phyloP scores from a whole-genome alignment of 2,329 filamentous ascomycete species.

The Sporothrix globosa region DNA sequence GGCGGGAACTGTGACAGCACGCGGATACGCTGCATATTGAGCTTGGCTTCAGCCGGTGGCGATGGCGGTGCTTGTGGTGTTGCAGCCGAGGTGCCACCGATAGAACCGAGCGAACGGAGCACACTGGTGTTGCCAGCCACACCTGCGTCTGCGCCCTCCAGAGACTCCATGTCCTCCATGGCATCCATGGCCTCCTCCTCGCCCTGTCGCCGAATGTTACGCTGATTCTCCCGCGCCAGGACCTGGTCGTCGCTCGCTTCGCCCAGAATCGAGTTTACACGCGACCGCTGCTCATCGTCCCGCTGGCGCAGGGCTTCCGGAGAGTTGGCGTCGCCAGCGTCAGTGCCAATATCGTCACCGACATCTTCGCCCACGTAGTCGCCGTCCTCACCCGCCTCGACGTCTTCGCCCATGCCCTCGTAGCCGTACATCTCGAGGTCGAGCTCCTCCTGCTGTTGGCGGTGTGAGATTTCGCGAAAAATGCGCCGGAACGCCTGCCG shows the following conservation, averaged over 20 bases:
- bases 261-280: constrained; percentile 38
- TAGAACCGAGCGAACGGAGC: background rate
- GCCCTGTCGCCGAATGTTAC: constrained; percentile 32
- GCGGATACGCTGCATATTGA: constrained; percentile 38
- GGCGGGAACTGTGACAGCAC: constrained; percentile 49
- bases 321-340: background rate
- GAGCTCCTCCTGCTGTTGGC: background rate
- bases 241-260: constrained; percentile 25
- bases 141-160: background rate
- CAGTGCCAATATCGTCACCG: background rate
- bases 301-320: background rate
- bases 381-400: background rate
- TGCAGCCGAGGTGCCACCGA: background rate
- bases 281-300: background rate
- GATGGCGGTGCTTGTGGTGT: background rate
- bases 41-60: background rate
- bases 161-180: background rate
- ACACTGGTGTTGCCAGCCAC: background rate
- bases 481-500: constrained; percentile 55
- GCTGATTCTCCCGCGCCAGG: constrained; percentile 19
- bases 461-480: constrained; percentile 59
- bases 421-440: background rate
- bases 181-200: background rate
- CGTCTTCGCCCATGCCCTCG: background rate
- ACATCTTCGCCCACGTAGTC: background rate